Conservation (phyloP, 139 green algal species). For the Chlorella sorokiniana region DNA sequence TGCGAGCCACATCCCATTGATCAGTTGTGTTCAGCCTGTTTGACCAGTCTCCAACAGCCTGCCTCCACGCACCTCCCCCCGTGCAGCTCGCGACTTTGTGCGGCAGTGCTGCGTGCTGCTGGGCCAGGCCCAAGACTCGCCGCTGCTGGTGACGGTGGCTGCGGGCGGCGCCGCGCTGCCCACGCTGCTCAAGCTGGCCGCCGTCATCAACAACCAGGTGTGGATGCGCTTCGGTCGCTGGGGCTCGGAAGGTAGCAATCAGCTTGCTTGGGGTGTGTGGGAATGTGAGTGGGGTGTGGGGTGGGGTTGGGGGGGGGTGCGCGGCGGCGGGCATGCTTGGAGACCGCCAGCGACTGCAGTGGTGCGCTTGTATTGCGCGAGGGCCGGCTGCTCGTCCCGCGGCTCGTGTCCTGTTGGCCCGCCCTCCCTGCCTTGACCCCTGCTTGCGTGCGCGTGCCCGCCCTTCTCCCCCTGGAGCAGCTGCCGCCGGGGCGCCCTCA, state of each 20-base stretch:
- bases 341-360: too few species aligned
- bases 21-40: neutral
- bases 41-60: neutral
- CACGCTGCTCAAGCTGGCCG: conserved; percentile 85
- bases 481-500: too few species aligned
- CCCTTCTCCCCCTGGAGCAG: too few species aligned
- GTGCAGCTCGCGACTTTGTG: conserved; percentile 68
- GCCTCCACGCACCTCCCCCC: neutral
- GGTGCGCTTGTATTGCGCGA: too few species aligned
- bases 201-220: conserved; percentile 42
- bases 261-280: neutral
- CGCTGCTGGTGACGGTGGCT: conserved; percentile 79
- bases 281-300: too few species aligned
- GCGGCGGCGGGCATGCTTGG: too few species aligned
- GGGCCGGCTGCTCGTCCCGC: too few species aligned
- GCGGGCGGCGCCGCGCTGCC: conserved; percentile 86
- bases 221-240: conserved; percentile 38
- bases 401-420: too few species aligned
- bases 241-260: neutral
- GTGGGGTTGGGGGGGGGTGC: too few species aligned
- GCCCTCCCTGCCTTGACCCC: too few species aligned
- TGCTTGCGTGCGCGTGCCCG: neutral
- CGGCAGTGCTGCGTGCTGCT: conserved; percentile 80
- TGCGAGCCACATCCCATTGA: too few species aligned
- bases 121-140: conserved; percentile 82